Percentiles rank a stretch among this genome's conserved stretches.
Evolutionary conservation across 2,329 filamentous ascomycete genomes (phyloP).

Genomic region (Verticillium longisporum): DNA sequence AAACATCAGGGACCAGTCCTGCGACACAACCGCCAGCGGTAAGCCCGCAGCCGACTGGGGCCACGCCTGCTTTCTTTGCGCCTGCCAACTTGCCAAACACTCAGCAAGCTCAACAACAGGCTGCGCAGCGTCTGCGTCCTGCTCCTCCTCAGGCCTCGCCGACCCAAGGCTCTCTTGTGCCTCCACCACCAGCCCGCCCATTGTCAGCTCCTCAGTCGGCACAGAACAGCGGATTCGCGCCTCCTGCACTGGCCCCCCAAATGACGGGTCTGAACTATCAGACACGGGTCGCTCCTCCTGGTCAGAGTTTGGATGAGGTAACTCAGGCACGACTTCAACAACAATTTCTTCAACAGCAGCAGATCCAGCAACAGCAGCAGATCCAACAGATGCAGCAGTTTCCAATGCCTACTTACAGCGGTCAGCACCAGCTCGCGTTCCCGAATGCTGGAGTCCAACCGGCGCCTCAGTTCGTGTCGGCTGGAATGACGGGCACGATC

Average conservation of each 20-base stretch:
- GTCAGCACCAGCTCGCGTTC: slow-evolving; percentile 26
- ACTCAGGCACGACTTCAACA: slow-evolving; percentile 60
- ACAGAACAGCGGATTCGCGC: slow-evolving; percentile 65
- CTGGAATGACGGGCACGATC: slow-evolving; percentile 40
- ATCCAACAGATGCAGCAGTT: slow-evolving; percentile 33
- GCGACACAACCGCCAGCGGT: slow-evolving; percentile 23
- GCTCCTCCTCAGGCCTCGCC: slow-evolving; percentile 37
- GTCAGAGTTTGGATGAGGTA: slow-evolving; percentile 71
- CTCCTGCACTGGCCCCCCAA: slow-evolving; percentile 74
- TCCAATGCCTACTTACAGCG: slow-evolving; percentile 25
- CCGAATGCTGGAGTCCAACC: slow-evolving; percentile 21
- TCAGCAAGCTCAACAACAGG: slow-evolving; percentile 15
- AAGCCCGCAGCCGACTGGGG: slow-evolving; percentile 41
- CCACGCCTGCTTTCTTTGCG: slow-evolving; percentile 52
- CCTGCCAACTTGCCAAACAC: neutral
- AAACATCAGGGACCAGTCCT: slow-evolving; percentile 12
- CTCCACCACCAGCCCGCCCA: slow-evolving; percentile 70
- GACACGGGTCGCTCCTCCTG: slow-evolving; percentile 59
- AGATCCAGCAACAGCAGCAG: slow-evolving; percentile 22
- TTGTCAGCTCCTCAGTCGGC: slow-evolving; percentile 82
- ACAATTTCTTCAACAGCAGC: slow-evolving; percentile 41
- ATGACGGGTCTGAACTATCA: slow-evolving; percentile 62
- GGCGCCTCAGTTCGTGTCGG: slow-evolving; percentile 33
- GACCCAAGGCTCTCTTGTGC: slow-evolving; percentile 59
- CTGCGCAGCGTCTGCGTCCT: slow-evolving; percentile 33